Evolutionary conservation across 2,329 filamentous ascomycete genomes (phyloP).

Genomic region (Arachnomyces sp.): DNA sequence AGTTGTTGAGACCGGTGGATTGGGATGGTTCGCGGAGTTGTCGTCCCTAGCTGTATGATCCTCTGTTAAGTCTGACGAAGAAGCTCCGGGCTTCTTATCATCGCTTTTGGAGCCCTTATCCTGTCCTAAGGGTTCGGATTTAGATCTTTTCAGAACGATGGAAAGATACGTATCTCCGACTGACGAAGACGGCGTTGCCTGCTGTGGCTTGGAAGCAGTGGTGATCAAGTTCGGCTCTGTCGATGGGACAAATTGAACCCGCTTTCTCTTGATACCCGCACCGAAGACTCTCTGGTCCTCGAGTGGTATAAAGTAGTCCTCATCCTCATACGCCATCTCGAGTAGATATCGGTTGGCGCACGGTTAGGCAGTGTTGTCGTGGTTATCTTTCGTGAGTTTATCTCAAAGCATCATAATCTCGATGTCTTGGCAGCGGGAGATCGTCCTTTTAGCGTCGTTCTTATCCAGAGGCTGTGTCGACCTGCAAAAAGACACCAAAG

Average conservation of each 20-base stretch:
- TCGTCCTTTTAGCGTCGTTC: background rate
- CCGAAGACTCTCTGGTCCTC: constrained; percentile 55
- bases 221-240: constrained; percentile 26
- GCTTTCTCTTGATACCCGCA: constrained; percentile 55
- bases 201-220: constrained; percentile 17
- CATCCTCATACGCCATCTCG: constrained; percentile 36
- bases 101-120: background rate
- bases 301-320: constrained; percentile 52
- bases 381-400: background rate
- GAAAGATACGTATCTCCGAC: constrained; percentile 40
- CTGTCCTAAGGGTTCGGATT: background rate
- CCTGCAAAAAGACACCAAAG: background rate
- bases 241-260: constrained; percentile 53
- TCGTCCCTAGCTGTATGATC: background rate
- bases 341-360: background rate
- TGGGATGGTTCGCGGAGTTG: background rate
- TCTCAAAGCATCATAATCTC: no score
- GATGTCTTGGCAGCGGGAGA: background rate
- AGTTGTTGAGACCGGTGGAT: constrained; percentile 1
- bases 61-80: background rate
- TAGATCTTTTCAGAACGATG: constrained; percentile 30
- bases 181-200: constrained; percentile 16
- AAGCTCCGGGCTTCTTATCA: background rate
- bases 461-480: background rate
- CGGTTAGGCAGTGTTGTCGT: background rate